Percentiles rank a stretch among this genome's conserved stretches.
Conservation (phyloP, 208 protist genomes). For the Willaertia magna region DNA sequence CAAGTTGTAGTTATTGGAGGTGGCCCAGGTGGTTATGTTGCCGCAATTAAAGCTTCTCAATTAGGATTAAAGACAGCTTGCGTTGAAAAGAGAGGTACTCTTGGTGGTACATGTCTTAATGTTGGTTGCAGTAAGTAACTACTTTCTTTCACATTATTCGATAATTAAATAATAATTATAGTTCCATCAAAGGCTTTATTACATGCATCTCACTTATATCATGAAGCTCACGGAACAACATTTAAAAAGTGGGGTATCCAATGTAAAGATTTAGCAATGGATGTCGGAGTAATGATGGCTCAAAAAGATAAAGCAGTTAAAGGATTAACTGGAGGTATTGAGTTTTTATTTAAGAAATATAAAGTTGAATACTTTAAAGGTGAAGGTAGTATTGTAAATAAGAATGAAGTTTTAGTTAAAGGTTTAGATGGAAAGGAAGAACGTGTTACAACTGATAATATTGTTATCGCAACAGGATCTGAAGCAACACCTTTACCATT, state of each 20-base stretch:
- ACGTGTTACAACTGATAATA: slow-evolving; percentile 83
- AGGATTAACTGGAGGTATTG: slow-evolving; percentile 86
- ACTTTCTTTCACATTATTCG: not conserved
- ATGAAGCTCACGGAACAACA: slow-evolving; percentile 73
- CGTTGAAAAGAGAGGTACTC: slow-evolving; percentile 91
- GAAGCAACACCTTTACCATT: slow-evolving; percentile 80
- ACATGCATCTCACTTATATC: slow-evolving; percentile 92
- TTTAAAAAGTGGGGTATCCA: slow-evolving; percentile 75
- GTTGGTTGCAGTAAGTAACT: slow-evolving; percentile 48
- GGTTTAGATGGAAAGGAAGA: slow-evolving; percentile 69
- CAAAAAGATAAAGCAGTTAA: slow-evolving; percentile 88
- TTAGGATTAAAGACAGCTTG: slow-evolving; percentile 94
- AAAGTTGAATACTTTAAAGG: slow-evolving; percentile 92
- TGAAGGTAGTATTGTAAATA: slow-evolving; percentile 55
- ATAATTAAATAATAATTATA: not conserved
- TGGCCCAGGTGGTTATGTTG: slow-evolving; percentile 98
- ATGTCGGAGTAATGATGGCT: slow-evolving; percentile 83
- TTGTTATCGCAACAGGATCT: slow-evolving; percentile 96
- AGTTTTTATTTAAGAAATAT: slow-evolving; percentile 98
- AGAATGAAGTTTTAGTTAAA: slow-evolving; percentile 49
- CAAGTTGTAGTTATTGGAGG: slow-evolving; percentile 97
- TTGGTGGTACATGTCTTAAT: slow-evolving; percentile 98
- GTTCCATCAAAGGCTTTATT: slow-evolving; percentile 98
- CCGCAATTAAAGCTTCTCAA: slow-evolving; percentile 98
- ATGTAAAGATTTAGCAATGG: slow-evolving; percentile 43